Conservation (phyloP, 1,139 yeast species). For the Hanseniaspora uvarum region DNA sequence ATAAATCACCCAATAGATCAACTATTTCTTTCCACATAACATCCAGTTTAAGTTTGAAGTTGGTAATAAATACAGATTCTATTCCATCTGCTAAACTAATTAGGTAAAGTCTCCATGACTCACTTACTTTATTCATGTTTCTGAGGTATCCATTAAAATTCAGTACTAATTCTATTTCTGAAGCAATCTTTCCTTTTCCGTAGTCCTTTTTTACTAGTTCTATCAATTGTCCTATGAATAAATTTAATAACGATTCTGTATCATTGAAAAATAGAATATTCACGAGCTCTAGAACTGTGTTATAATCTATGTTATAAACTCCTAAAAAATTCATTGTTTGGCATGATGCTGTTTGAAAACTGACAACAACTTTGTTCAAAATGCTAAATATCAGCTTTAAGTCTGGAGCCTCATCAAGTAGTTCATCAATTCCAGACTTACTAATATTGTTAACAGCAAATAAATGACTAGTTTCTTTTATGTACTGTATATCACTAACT, state of each 20-base stretch:
- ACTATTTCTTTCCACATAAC: slow-evolving; percentile 6
- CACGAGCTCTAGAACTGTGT: background rate
- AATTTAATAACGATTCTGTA: background rate
- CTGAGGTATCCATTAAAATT: background rate
- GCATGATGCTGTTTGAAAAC: background rate
- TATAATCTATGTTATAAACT: background rate
- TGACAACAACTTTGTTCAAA: background rate
- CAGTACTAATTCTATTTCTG: background rate
- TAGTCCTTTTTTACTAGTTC: background rate
- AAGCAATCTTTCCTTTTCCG: background rate
- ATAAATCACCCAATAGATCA: background rate
- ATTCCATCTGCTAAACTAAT: background rate
- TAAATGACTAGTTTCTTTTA: background rate
- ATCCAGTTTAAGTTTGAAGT: slow-evolving; percentile 8
- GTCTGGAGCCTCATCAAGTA: slow-evolving; percentile 10
- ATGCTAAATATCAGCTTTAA: background rate
- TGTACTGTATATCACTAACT: background rate
- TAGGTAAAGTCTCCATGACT: background rate
- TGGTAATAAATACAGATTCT: background rate
- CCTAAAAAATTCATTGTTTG: background rate
- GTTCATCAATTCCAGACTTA: background rate
- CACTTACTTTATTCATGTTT: background rate
- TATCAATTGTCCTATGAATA: background rate
- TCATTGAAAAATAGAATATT: background rate
- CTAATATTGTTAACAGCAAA: slow-evolving; percentile 7